Evolutionary conservation across 441 rosid species (phyloP).

Genomic region (Sinapis alba): DNA sequence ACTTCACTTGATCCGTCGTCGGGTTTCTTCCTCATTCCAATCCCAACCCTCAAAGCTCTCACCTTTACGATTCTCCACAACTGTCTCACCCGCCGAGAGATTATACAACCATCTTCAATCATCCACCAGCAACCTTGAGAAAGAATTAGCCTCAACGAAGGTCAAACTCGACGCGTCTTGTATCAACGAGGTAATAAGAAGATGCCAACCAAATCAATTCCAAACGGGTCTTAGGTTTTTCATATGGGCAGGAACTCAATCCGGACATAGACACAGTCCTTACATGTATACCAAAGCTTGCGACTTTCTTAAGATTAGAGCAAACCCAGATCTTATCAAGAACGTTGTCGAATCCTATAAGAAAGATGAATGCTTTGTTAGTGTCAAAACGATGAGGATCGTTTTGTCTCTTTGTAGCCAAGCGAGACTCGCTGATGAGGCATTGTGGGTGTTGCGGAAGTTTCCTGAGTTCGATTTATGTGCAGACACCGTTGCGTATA

Average conservation of each 20-base stretch:
- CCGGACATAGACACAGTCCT: constrained; percentile 64
- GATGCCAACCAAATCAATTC: constrained; percentile 47
- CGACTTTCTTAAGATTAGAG: constrained; percentile 52
- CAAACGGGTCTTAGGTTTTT: constrained; percentile 72
- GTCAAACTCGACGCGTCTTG: constrained; percentile 54
- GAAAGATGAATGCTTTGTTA: constrained; percentile 53
- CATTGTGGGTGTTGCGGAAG: constrained; percentile 66
- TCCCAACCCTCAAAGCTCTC: constrained; percentile 20
- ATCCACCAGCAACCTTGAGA: constrained; percentile 46
- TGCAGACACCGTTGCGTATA: constrained; percentile 55
- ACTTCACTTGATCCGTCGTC: constrained; percentile 5
- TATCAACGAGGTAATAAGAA: constrained; percentile 59
- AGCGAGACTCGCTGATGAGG: constrained; percentile 68
- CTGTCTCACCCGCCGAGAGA: constrained; percentile 50
- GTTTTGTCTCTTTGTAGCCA: constrained; percentile 69
- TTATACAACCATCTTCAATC: constrained; percentile 49
- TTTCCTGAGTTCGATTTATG: constrained; percentile 63
- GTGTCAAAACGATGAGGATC: constrained; percentile 59
- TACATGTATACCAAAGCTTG: constrained; percentile 70
- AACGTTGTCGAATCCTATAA: constrained; percentile 59
- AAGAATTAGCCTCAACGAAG: constrained; percentile 33
- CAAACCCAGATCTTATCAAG: constrained; percentile 51
- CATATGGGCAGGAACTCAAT: constrained; percentile 77
- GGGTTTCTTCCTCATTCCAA: constrained; percentile 13
- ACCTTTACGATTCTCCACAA: constrained; percentile 32